Base-by-base conservation (phyloP, 1,139 yeast genomes). In the Magnusiomyces fungicola region DNA sequence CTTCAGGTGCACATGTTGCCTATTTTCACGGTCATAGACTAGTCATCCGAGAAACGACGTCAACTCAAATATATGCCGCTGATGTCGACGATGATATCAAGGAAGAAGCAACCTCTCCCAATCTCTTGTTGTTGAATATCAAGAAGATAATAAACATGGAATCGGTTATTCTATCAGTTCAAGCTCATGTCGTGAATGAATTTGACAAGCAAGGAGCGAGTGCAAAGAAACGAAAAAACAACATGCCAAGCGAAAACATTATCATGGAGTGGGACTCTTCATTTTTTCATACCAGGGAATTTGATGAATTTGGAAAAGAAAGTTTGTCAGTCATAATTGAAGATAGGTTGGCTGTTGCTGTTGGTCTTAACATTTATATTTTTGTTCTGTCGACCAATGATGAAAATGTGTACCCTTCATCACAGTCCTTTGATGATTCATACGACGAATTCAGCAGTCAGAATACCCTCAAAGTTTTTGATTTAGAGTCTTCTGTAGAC, bases 221-320 rank as follows among this genome's bases (percentile, higher is more conserved):
- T 9, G 14, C 32, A 27, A 9, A 27, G 14, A 27, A 27, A 27
- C 32, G 14, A 27, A 27, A 27, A 9, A 14, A 27, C 14, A 27
- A 23, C 21, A 19, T 19, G 23, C 12, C 19, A 21, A 12, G 21
- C 21, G 4, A n/a, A 32, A 32, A 32, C 16, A 32, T 32, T 14
- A 22, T 37, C 21, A 30, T 43, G 30, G 45, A 30, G 10, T 43
- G 45, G 45, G 45, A 30, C 18, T 43, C 45, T 6, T 43, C 38
- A 7, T 43, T 21, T 32, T 32, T 43, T 16, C 44, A 41, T 5
- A 6, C 3, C 7, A 25, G n/a, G n/a, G n/a, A n/a, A n/a, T n/a
- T n/a, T n/a, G n/a, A n/a, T n/a, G n/a, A n/a, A n/a, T n/a, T n/a
- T n/a, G n/a, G n/a, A n/a, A n/a, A 24, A 7, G 12, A 6, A 24